Conservation (phyloP, 2,329 filamentous ascomycete genomes). For the Monilinia aucupariae region DNA sequence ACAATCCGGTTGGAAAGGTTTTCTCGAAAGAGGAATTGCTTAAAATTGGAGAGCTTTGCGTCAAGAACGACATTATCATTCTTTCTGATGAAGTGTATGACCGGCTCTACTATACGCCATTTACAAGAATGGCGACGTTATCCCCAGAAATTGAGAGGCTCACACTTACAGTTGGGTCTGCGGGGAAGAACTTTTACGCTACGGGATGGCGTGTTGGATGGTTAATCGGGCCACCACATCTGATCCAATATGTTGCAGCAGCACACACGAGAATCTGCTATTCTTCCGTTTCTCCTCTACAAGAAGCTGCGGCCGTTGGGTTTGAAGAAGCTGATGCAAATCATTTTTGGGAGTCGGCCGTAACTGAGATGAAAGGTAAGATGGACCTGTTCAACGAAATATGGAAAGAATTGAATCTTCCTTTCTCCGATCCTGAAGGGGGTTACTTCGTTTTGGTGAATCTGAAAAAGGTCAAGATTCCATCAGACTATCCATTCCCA, state of each 20-base stretch:
- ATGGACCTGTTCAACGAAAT: constrained; percentile 81
- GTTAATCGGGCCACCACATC: constrained; percentile 80
- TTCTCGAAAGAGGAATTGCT: constrained; percentile 79
- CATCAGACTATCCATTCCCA: constrained; percentile 81
- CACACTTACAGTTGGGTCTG: constrained; percentile 90
- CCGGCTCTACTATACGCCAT: constrained; percentile 88
- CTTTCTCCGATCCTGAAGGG: constrained; percentile 70
- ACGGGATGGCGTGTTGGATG: constrained; percentile 96
- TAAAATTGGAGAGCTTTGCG: constrained; percentile 78
- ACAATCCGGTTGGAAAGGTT: constrained; percentile 97
- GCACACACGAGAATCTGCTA: constrained; percentile 97
- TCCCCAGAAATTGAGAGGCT: constrained; percentile 83
- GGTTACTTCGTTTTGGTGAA: constrained; percentile 98
- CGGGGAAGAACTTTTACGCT: constrained; percentile 97
- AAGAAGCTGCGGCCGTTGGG: constrained; percentile 89
- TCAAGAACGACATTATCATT: constrained; percentile 91
- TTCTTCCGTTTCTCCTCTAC: constrained; percentile 84
- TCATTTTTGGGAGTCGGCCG: constrained; percentile 81
- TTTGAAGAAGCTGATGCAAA: constrained; percentile 83
- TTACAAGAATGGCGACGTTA: constrained; percentile 85
- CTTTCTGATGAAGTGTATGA: constrained; percentile 93
- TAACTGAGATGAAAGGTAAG: constrained; percentile 83
- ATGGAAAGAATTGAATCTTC: constrained; percentile 68
- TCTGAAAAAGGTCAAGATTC: constrained; percentile 79
- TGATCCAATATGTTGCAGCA: constrained; percentile 86